Evolutionary conservation across 345 rosid species (phyloP), one percentile per base, ranked within the genome.

Genomic region (Salix koriyanagi): DNA sequence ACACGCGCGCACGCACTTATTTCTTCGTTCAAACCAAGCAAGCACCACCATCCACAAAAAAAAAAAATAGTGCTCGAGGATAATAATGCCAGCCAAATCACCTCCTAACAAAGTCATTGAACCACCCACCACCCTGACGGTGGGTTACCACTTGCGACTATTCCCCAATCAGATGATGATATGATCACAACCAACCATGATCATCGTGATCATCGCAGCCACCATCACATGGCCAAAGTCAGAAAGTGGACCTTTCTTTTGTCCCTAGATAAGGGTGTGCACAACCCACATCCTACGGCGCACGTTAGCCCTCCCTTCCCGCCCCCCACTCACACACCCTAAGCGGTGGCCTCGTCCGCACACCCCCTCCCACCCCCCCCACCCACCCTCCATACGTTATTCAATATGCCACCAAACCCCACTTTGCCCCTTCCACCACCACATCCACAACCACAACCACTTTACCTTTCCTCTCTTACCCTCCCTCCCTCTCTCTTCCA

Each of bases 341-440:
- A 68, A 60, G 74, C 81, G 81, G 77, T 74, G 81, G 81, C 77
- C 76, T 68, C 58, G 39, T 78, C 85, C 89, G 88, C 87, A 84
- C 83, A 68, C 80, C 69, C 69, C 86, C 85, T 78, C 87, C 83
- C 67, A 32, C 75, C 77, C 70, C 77, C 70, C 77, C 79, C 78
- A 71, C 79, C 79, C 76, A 25, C 70, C 61, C 6, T 77, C 72
- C 52, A 41, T 69, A 54, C 50, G 26, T 21, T 32, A 71, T 25
- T 72, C 82, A 86, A 83, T 85, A 85, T 85, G 87, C 66, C 88
- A 67, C 80, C 89, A 70, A 79, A 77, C 81, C 79, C 88, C 86
- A 78, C 85, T 76, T 66, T 50, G 81, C 67, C 81, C 62, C 62
- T n/a, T 71, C 78, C 83, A 28, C 84, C 75, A 64, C 82, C 76